These are phyloP conservation scores for Monotropa hypopitys DNA, from an alignment of 179 eudicot species.

Conservation along the genomic window DNA sequence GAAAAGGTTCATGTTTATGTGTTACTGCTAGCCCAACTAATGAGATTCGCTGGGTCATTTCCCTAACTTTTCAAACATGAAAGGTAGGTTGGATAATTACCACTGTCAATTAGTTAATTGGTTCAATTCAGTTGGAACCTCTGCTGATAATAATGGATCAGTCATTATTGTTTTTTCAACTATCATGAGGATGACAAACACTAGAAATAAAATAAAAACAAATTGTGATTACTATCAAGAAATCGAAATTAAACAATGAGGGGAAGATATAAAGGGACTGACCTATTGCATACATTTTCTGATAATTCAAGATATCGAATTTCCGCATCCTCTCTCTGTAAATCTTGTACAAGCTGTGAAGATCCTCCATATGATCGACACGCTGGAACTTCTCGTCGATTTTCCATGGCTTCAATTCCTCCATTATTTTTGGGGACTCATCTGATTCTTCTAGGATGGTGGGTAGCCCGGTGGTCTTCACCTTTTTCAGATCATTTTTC, in stretches of 20 bases:
- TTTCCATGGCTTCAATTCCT: constrained; percentile 87
- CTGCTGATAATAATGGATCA: neutral
- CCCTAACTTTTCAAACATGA: neutral
- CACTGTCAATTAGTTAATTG: neutral
- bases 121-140: neutral
- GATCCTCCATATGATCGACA: constrained; percentile 46
- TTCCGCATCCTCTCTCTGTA: constrained; percentile 88
- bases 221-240: neutral
- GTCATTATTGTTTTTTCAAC: neutral
- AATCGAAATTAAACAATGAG: neutral
- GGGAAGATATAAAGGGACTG: constrained; percentile 7
- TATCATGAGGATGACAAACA: neutral
- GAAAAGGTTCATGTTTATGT: constrained; percentile 9
- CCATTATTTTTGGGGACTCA: constrained; percentile 60
- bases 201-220: neutral
- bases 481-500: constrained; percentile 78
- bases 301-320: constrained; percentile 84
- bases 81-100: constrained; percentile 1
- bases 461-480: constrained; percentile 76
- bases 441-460: constrained; percentile 77
- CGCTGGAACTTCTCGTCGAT: constrained; percentile 55
- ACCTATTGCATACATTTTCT: constrained; percentile 98
- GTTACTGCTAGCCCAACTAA: constrained; percentile 7
- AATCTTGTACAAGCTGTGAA: constrained; percentile 78
- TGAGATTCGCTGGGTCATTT: constrained; percentile 19